Percentiles rank a stretch among this genome's conserved stretches.
phyloP scores from a whole-genome alignment of 352 stramenopile species.

The Phytophthora tubulina region DNA sequence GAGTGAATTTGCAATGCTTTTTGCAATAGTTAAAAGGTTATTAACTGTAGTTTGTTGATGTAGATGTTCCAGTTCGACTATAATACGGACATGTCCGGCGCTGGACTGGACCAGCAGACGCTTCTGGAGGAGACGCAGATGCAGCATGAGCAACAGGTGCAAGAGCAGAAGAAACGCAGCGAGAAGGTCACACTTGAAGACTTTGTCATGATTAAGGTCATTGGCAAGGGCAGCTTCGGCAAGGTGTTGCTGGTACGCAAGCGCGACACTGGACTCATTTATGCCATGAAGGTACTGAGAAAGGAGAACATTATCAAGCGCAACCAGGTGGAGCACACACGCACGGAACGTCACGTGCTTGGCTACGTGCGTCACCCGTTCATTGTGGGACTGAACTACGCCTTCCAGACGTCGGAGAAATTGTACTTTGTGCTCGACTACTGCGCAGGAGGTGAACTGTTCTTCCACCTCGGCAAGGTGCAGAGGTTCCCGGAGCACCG shows the following conservation, averaged over 20 bases:
- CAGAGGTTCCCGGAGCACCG: slow-evolving; percentile 95
- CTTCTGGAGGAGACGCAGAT: slow-evolving; percentile 62
- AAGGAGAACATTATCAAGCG: slow-evolving; percentile 99
- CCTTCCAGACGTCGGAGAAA: slow-evolving; percentile 97
- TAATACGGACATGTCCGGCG: slow-evolving; percentile 62
- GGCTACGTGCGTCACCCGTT: slow-evolving; percentile 98
- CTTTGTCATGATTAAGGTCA: slow-evolving; percentile 98
- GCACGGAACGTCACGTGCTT: slow-evolving; percentile 97
- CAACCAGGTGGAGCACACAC: slow-evolving; percentile 99
- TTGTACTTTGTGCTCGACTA: slow-evolving; percentile 99
- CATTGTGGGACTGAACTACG: slow-evolving; percentile 96
- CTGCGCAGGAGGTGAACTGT: slow-evolving; percentile 96
- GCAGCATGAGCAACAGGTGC: slow-evolving; percentile 51
- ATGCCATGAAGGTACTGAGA: slow-evolving; percentile 99
- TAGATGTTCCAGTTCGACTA: slow-evolving; percentile 85
- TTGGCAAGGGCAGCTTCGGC: slow-evolving; percentile 96
- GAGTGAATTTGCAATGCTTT: slow-evolving; percentile 28
- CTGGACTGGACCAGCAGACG: slow-evolving; percentile 51
- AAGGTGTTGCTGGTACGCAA: slow-evolving; percentile 98
- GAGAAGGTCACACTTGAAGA: slow-evolving; percentile 91
- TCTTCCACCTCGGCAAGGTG: slow-evolving; percentile 93
- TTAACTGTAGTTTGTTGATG: slow-evolving; percentile 1
- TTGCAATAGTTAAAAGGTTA: not conserved
- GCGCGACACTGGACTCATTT: slow-evolving; percentile 93
- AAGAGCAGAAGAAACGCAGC: slow-evolving; percentile 51